These are phyloP conservation scores for Silybum marianum DNA, from an alignment of 129 eudicot species.

Conservation along the genomic window DNA sequence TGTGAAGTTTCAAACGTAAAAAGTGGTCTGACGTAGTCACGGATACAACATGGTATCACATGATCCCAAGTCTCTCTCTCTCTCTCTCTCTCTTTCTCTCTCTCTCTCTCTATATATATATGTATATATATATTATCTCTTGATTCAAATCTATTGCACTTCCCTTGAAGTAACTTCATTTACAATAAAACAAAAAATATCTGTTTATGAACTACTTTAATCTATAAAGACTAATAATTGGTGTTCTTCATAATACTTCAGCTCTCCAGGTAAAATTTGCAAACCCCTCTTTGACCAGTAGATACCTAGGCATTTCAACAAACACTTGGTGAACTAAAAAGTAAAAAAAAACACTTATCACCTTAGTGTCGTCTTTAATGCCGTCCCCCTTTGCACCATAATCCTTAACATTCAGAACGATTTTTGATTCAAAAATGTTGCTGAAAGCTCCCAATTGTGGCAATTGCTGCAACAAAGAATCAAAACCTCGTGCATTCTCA, in stretches of 20 bases:
- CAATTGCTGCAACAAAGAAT: slow-evolving; percentile 46
- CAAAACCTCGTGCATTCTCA: slow-evolving; percentile 39
- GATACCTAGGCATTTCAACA: slow-evolving; percentile 8
- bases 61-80: too few relatives aligned
- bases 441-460: slow-evolving; percentile 33
- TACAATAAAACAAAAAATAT: slow-evolving; percentile 3
- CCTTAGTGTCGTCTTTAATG: slow-evolving; percentile 71
- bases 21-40: too few relatives aligned
- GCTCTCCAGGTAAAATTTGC: background rate
- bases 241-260: background rate
- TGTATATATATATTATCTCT: background rate
- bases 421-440: slow-evolving; percentile 29
- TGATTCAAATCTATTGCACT: background rate
- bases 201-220: background rate
- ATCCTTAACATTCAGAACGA: slow-evolving; percentile 50
- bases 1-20: too few relatives aligned
- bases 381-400: slow-evolving; percentile 90
- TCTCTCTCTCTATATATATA: too few relatives aligned
- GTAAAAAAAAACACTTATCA: slow-evolving; percentile 12
- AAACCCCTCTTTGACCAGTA: slow-evolving; percentile 2
- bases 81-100: too few relatives aligned
- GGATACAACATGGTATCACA: too few relatives aligned
- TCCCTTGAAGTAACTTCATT: slow-evolving; percentile 2
- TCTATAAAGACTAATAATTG: background rate
- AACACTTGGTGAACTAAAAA: slow-evolving; percentile 24